Evolutionary conservation across 129 eudicot genomes (phyloP).

Genomic region (Ambrosia artemisiifolia): DNA sequence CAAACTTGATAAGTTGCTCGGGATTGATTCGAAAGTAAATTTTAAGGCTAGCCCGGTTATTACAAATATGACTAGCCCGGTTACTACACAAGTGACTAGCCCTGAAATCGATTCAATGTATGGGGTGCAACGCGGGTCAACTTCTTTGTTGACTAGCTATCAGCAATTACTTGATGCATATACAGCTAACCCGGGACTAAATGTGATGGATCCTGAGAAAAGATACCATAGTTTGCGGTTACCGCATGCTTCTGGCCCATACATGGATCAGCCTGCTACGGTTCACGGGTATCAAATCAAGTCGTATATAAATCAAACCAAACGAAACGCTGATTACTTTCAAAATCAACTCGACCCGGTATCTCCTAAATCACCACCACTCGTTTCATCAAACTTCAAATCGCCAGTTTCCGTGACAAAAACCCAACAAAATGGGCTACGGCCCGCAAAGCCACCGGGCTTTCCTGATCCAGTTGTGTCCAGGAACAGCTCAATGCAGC

Average conservation of each 20-base stretch:
- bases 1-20: slow-evolving; percentile 68
- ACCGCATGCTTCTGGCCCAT: slow-evolving; percentile 44
- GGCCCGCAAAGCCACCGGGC: slow-evolving; percentile 72
- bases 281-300: slow-evolving; percentile 74
- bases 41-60: slow-evolving; percentile 36
- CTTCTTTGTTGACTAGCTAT: slow-evolving; percentile 52
- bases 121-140: slow-evolving; percentile 49
- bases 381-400: slow-evolving; percentile 40
- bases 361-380: slow-evolving; percentile 48
- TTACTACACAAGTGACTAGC: background rate
- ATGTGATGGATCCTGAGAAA: slow-evolving; percentile 66
- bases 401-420: slow-evolving; percentile 48
- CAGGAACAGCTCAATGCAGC: slow-evolving; percentile 57
- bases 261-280: slow-evolving; percentile 78
- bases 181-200: slow-evolving; percentile 39
- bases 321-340: slow-evolving; percentile 28
- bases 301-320: slow-evolving; percentile 47
- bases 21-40: slow-evolving; percentile 49
- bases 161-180: slow-evolving; percentile 55
- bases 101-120: slow-evolving; percentile 40
- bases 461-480: slow-evolving; percentile 70
- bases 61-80: slow-evolving; percentile 33
- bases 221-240: slow-evolving; percentile 77
- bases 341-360: slow-evolving; percentile 28
- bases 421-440: slow-evolving; percentile 53